Evolutionary conservation across 2,329 filamentous ascomycete species (phyloP), one percentile per base, ranked within the genome.

Genomic region (Esteya vermicola): DNA sequence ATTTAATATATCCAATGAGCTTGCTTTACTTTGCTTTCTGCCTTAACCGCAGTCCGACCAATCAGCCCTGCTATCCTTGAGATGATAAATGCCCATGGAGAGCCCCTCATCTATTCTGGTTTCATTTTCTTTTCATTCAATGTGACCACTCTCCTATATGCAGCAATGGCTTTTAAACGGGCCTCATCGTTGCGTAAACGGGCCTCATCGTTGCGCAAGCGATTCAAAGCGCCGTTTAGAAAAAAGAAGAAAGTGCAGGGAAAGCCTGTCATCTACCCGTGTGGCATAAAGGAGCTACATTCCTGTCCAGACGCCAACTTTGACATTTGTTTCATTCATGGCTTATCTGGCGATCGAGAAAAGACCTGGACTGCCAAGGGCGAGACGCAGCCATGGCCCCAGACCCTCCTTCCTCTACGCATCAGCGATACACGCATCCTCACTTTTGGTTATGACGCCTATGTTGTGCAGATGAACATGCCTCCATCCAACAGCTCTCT

Each of bases 381-480:
- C 3, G 47, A 47, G 14, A 18, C 31, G 8, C 36, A 35, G n/a
- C 55, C 58, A 3, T 63, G 60, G 60, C 58, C 57, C 0, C 32
- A 52, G 38, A 45, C 46, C 0, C 47, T 64, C 18, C 51, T 64
- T 0, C 51, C 57, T 2, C 18, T 33, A 0, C 48, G 51, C 39
- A 43, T 63, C 23, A 33, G 40, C 1, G 52, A 44, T 2, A 55
- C 56, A 16, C 55, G 60, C 13, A 49, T 64, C 5, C 51, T 64
- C 18, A 59, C 58, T 0, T 64, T 55, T 23, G 61, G 61, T 14
- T 65, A 65, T 44, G 53, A 61, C 25, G 54, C 55, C n/a, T 53
- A 57, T 20, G 38, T 58, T 0, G 31, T 47, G n/a, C 41, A 44
- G 18, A 44, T 20, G 33, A 30, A 19, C 6, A 47, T n/a, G n/a